Percentiles rank a stretch among this genome's conserved stretches.
phyloP scores from a whole-genome alignment of 129 eudicot species.

The Flaveria bidentis region DNA sequence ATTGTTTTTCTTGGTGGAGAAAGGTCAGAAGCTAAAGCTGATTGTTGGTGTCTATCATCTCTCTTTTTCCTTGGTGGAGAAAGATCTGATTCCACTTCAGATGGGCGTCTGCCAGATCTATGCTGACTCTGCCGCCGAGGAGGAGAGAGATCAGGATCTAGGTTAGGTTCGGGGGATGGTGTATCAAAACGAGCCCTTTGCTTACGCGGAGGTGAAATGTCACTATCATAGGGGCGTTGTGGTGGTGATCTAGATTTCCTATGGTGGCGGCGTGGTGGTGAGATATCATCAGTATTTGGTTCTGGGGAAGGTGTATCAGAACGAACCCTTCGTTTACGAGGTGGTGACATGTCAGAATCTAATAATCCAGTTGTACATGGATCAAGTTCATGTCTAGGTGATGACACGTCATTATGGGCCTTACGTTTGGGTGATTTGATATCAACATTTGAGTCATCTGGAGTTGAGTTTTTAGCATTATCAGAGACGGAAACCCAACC shows the following conservation, averaged over 20 bases:
- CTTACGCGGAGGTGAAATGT: conserved; percentile 53
- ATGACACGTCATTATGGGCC: conserved; percentile 45
- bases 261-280: conserved; percentile 40
- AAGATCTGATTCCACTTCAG: conserved; percentile 44
- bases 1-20: conserved; percentile 68
- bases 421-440: conserved; percentile 59
- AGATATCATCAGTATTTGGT: conserved; percentile 36
- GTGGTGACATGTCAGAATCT: conserved; percentile 67
- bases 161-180: conserved; percentile 50
- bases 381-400: conserved; percentile 42
- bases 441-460: conserved; percentile 42
- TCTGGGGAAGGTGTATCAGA: conserved; percentile 54
- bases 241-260: conserved; percentile 12
- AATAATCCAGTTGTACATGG: conserved; percentile 6
- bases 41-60: conserved; percentile 27
- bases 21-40: conserved; percentile 41
- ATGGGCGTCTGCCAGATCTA: conserved; percentile 21
- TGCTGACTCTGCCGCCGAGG: conserved; percentile 47
- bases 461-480: conserved; percentile 31
- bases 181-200: conserved; percentile 47
- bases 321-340: conserved; percentile 43
- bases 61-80: conserved; percentile 63
- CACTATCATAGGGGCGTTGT: neutral
- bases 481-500: conserved; percentile 84
- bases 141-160: conserved; percentile 49